phyloP scores from a whole-genome alignment of 225 moss, liverwort and hornwort species.

The Sphagnum tenellum region DNA sequence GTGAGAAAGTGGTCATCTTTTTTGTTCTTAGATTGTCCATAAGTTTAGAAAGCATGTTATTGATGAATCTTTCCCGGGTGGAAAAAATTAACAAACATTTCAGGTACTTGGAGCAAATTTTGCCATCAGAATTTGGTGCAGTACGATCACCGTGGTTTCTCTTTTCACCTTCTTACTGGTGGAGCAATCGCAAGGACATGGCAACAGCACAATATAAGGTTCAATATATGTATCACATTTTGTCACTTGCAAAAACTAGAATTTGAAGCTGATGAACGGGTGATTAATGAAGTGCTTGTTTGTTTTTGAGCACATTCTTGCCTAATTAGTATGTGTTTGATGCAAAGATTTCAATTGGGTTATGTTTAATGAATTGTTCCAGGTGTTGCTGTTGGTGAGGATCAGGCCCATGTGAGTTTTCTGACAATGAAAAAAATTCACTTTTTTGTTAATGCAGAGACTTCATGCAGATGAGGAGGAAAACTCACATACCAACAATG shows the following conservation, averaged over 20 bases:
- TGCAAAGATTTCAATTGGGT: too few relatives aligned
- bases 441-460: conserved; percentile 25
- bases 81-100: background rate
- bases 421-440: background rate
- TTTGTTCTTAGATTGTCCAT: background rate
- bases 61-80: background rate
- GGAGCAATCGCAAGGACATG: conserved; percentile 15
- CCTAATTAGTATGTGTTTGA: too few relatives aligned
- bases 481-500: background rate
- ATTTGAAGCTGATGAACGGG: background rate
- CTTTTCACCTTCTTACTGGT: conserved; percentile 70
- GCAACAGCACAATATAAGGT: conserved; percentile 67
- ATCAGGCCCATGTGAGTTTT: too few relatives aligned
- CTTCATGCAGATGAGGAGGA: conserved; percentile 27
- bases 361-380: too few relatives aligned
- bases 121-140: conserved; percentile 88
- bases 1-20: too few relatives aligned
- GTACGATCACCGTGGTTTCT: conserved; percentile 61
- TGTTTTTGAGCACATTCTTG: too few relatives aligned
- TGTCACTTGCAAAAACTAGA: background rate
- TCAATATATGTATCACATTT: background rate
- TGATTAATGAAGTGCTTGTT: too few relatives aligned
- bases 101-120: conserved; percentile 92
- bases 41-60: background rate
- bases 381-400: too few relatives aligned